Evolutionary conservation across 306 rosid genomes (phyloP), one percentile per base, ranked within the genome.

Genomic region (Castanea mollissima): DNA sequence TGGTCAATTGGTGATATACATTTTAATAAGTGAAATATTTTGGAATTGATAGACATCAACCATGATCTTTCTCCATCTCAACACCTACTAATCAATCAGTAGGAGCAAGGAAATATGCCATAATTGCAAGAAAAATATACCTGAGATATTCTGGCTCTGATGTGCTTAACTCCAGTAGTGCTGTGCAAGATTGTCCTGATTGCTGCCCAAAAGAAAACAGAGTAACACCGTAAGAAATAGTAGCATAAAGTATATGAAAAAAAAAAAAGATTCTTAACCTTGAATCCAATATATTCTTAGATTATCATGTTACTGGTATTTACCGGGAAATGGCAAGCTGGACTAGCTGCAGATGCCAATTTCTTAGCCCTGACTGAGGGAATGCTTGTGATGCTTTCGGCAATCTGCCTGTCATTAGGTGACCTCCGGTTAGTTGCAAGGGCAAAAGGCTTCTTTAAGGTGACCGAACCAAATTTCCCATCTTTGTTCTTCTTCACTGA

Each of bases 131-230:
- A 70, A 72, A 59, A 67, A 85, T 96, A 79, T 86, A 91, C 99
- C 34, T 16, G 19, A 75, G 81, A 83, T 83, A 88, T 71, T 93
- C 86, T 34, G 92, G 77, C 69, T 20, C 65, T 11, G 16, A 20
- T 10, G 31, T 58, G 64, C 64, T 58, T 9, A 58, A 21, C 23
- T 23, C 29, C 9, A 31, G 64, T 58, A 77, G 75, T 78, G 91
- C 86, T 63, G 92, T 89, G 82, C 88, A 89, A 83, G 91, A 76
- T 80, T 93, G 88, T 83, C 85, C 90, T 51, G 88, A 64, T 54
- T 83, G 86, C 98, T 91, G 94, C 62, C 82, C 87, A 72, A 49
- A 49, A 49, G 14, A 49, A 49, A 12, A 49, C 0, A 4, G 81
- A 91, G 73, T 59, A 80, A 77, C 11, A 69, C 12, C 72, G 54